Base-by-base conservation (phyloP, 2,329 filamentous ascomycete genomes). In the Pyricularia sp. region DNA sequence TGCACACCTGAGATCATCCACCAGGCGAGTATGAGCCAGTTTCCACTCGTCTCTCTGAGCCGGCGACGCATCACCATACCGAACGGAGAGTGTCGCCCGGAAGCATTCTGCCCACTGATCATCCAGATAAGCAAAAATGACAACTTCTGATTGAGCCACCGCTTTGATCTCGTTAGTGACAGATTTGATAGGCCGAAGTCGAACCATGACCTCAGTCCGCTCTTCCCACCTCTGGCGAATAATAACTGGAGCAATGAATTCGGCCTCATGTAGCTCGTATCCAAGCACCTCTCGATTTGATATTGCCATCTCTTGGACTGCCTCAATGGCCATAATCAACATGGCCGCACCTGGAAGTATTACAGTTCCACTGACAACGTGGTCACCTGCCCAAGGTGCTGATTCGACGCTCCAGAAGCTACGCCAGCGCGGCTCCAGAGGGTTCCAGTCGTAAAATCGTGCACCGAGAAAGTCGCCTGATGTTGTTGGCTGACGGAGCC, bases 391-490 rank as follows among this genome's bases (percentile, higher is more conserved):
- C 70, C 78, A 79, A 14, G 76, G 73, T 6, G 75, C 71, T 66
- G 79, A 76, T 1, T 73, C 73, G 17, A 76, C 65, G 14, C 69
- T 80, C 10, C 80, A 74, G 69, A 79, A 69, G 14, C 23, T 69
- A 17, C 68, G 50, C 68, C 68, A 69, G 23, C 68, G 36, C 58
- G 68, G 28, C 4, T 67, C 64, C 11, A 59, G 50, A 30, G 64
- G 68, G 31, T 69, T 64, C 68, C 68, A 67, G 23, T 69, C 68
- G 23, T 64, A 30, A 10, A 64, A 64, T 33, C 55, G 64, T 7
- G 64, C 26, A 26, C 68, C 68, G 6, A 69, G 28, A 26, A 63
- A 63, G 28, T 67, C 68, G 11, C 30, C 26, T 2, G 31, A 58
- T 20, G 17, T 50, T n/a, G 42, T 50, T 17, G 55, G 64, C 33